Evolutionary conservation across 2,329 filamentous ascomycete genomes (phyloP).

Genomic region (Huntiella decipiens): DNA sequence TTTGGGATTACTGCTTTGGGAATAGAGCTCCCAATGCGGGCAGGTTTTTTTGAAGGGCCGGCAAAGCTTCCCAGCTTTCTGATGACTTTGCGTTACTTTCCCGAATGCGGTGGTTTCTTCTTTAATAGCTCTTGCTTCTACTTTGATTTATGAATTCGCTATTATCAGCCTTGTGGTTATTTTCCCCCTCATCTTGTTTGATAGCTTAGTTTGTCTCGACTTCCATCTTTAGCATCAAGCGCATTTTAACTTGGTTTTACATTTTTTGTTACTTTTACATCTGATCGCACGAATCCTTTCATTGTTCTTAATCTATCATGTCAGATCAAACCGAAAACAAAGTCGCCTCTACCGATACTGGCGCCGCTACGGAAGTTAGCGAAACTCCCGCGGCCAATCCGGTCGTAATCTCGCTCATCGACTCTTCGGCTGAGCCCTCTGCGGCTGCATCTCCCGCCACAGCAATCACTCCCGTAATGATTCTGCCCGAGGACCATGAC

Average conservation of each 20-base stretch:
- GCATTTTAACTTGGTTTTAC: background rate
- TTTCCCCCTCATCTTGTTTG: no score
- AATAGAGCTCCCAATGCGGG: no score
- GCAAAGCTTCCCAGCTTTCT: no score
- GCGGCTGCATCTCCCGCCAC: background rate
- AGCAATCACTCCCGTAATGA: background rate
- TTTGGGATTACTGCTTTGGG: background rate
- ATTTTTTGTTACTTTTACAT: background rate
- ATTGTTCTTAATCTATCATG: slow-evolving; percentile 1
- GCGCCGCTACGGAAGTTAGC: background rate
- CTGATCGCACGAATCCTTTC: background rate
- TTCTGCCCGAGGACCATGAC: slow-evolving; percentile 9
- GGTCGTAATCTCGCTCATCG: background rate
- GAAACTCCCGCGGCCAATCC: background rate
- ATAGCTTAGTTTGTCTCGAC: no score
- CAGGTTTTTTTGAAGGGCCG: no score
- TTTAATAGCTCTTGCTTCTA: no score
- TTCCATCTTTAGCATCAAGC: background rate
- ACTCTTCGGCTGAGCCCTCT: background rate
- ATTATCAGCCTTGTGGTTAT: no score
- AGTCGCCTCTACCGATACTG: slow-evolving; percentile 2
- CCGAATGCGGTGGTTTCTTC: no score
- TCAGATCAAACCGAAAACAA: slow-evolving; percentile 5
- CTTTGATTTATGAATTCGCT: no score
- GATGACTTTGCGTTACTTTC: no score